Percentiles rank a stretch among this genome's conserved stretches.
phyloP scores from a whole-genome alignment of 306 rosid genomes.

The Myrica gale region DNA sequence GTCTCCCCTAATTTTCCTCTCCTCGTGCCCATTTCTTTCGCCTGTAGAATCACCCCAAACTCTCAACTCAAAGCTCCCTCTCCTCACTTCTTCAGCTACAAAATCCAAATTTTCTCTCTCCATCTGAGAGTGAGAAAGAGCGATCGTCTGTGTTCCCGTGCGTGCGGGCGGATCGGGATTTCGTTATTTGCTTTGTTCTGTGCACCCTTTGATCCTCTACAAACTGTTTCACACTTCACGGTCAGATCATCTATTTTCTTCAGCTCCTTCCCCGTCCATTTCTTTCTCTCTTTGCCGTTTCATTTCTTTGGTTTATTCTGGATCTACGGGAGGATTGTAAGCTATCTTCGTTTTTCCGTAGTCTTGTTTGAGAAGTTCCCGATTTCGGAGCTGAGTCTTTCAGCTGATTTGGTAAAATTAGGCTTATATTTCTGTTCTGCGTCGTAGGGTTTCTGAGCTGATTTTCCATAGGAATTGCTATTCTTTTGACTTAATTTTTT shows the following conservation, averaged over 20 bases:
- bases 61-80: slow-evolving; percentile 15
- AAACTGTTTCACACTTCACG: slow-evolving; percentile 34
- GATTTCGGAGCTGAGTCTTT: not conserved
- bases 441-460: slow-evolving; percentile 3
- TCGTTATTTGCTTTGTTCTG: slow-evolving; percentile 23
- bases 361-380: not conserved
- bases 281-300: not conserved
- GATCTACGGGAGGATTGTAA: not conserved
- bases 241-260: slow-evolving; percentile 27
- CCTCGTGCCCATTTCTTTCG: slow-evolving; percentile 26
- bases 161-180: slow-evolving; percentile 33
- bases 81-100: not conserved
- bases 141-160: not conserved
- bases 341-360: not conserved
- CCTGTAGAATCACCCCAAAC: slow-evolving; percentile 6
- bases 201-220: slow-evolving; percentile 36
- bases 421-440: not conserved
- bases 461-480: not conserved
- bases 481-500: not conserved
- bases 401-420: not conserved
- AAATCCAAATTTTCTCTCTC: not conserved
- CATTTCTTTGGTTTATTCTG: not conserved
- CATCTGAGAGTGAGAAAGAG: not conserved
- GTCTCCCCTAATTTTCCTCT: slow-evolving; percentile 32
- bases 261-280: not conserved